Percentiles rank a stretch among this genome's conserved stretches.
phyloP scores from a whole-genome alignment of 2,329 filamentous ascomycete genomes.

The Lasiodiplodia citricola region DNA sequence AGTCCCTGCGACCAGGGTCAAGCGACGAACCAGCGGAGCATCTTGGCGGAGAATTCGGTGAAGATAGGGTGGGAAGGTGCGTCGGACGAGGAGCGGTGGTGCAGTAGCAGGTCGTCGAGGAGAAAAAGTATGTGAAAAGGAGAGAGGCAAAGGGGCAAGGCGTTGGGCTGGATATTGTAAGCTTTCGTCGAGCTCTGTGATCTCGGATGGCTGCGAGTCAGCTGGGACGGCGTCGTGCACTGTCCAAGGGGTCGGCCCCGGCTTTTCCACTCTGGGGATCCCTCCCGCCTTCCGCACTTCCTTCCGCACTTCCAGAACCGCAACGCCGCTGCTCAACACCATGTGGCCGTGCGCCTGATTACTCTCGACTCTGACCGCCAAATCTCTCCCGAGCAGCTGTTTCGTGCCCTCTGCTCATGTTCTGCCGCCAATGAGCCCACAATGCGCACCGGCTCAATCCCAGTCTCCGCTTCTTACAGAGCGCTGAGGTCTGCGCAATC shows the following conservation, averaged over 20 bases:
- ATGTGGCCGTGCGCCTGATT: not conserved
- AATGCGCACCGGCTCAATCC: not conserved
- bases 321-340: slow-evolving; percentile 5
- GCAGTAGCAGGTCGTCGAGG: not conserved
- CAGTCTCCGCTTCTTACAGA: not conserved
- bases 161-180: slow-evolving; percentile 5
- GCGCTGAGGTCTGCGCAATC: not conserved
- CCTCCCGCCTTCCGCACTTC: not conserved
- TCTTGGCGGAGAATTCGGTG: slow-evolving; percentile 34
- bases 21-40: slow-evolving; percentile 49
- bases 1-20: slow-evolving; percentile 31
- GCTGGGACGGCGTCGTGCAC: slow-evolving; percentile 15
- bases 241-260: slow-evolving; percentile 19
- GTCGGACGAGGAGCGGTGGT: not conserved
- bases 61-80: not conserved
- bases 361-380: too few species aligned
- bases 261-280: slow-evolving; percentile 4
- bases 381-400: not conserved
- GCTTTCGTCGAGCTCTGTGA: slow-evolving; percentile 23
- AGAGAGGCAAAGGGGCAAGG: not conserved
- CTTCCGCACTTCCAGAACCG: not conserved
- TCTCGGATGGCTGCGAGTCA: slow-evolving; percentile 10
- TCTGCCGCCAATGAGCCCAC: not conserved
- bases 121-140: not conserved
- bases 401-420: not conserved